A percentile compares a stretch with the other conserved stretches of the same genome.
These are phyloP conservation scores for Quillaja saponaria DNA, from an alignment of 306 rosid genomes.

Conservation along the genomic window DNA sequence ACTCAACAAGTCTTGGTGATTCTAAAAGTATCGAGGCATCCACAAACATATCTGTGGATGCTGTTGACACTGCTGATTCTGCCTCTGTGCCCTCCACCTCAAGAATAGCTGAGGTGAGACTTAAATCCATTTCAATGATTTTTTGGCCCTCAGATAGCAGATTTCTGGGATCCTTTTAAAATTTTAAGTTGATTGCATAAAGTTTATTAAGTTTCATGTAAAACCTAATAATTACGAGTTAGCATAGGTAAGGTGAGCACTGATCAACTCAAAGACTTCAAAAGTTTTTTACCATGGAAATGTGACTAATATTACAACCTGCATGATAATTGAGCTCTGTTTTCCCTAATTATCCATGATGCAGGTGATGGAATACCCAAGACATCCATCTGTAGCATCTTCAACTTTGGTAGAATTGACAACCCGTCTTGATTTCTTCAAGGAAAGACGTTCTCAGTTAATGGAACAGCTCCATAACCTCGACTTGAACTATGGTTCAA, in stretches of 20 bases:
- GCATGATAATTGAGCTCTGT: neutral
- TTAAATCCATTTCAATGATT: constrained; percentile 1
- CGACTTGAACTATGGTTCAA: constrained; percentile 80
- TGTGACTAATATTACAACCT: neutral
- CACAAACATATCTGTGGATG: constrained; percentile 76
- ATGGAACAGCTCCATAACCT: constrained; percentile 99
- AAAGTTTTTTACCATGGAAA: neutral
- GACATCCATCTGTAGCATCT: constrained; percentile 81
- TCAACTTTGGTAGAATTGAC: constrained; percentile 90
- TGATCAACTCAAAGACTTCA: neutral
- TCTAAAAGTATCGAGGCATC: constrained; percentile 89
- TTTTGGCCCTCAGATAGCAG: constrained; percentile 1
- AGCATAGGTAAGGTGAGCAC: neutral
- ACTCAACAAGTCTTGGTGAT: constrained; percentile 66
- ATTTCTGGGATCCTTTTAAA: neutral
- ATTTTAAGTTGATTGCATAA: neutral
- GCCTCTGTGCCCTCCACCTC: constrained; percentile 77
- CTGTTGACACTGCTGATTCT: constrained; percentile 67
- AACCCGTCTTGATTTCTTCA: constrained; percentile 97
- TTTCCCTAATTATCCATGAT: constrained; percentile 19
- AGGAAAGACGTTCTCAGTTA: constrained; percentile 95
- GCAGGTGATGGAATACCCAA: constrained; percentile 67
- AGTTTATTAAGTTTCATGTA: neutral
- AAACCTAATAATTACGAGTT: neutral
- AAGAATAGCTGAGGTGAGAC: constrained; percentile 78